These are phyloP conservation scores for Metschnikowia vanudenii DNA, from an alignment of 805 yeast species.

Conservation along the genomic window DNA sequence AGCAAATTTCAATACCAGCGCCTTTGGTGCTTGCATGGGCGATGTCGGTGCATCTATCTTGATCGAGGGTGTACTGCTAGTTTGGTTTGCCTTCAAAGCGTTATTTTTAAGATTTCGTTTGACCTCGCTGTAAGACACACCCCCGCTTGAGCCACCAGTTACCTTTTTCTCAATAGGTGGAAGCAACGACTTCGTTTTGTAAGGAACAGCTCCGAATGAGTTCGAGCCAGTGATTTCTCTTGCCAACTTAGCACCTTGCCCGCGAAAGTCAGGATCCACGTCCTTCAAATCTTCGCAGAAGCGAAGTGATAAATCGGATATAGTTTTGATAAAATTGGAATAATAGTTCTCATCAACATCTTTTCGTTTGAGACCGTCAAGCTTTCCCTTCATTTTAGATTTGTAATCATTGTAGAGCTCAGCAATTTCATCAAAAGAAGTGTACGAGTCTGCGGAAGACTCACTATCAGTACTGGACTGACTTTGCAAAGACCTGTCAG, in stretches of 20 bases:
- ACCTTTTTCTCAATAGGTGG: slow-evolving; percentile 27
- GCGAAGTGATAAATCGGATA: slow-evolving; percentile 35
- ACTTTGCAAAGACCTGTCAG: slow-evolving; percentile 17
- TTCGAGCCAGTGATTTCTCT: slow-evolving; percentile 43
- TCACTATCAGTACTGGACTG: slow-evolving; percentile 24
- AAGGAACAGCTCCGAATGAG: slow-evolving; percentile 38
- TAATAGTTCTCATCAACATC: slow-evolving; percentile 30
- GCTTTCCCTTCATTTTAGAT: slow-evolving; percentile 18
- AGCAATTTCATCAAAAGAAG: slow-evolving; percentile 41
- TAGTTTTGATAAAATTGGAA: slow-evolving; percentile 25
- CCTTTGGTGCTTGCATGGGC: slow-evolving; percentile 22
- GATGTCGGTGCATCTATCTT: slow-evolving; percentile 10
- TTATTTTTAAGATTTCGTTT: slow-evolving; percentile 28
- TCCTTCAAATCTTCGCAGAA: slow-evolving; percentile 37
- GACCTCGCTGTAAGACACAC: slow-evolving; percentile 34
- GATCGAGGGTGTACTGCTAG: slow-evolving; percentile 7
- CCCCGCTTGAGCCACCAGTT: slow-evolving; percentile 14
- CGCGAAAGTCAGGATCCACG: slow-evolving; percentile 39
- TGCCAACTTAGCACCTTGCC: slow-evolving; percentile 43
- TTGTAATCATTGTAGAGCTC: slow-evolving; percentile 32
- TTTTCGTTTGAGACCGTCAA: slow-evolving; percentile 15
- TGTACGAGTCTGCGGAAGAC: slow-evolving; percentile 31
- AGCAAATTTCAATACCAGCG: slow-evolving; percentile 30
- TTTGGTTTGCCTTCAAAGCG: slow-evolving; percentile 14
- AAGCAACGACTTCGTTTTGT: slow-evolving; percentile 42